A percentile compares a stretch with the other conserved stretches of the same genome.
Evolutionary conservation across 768 basidiomycete species (phyloP).

Genomic region (Mycena pura): DNA sequence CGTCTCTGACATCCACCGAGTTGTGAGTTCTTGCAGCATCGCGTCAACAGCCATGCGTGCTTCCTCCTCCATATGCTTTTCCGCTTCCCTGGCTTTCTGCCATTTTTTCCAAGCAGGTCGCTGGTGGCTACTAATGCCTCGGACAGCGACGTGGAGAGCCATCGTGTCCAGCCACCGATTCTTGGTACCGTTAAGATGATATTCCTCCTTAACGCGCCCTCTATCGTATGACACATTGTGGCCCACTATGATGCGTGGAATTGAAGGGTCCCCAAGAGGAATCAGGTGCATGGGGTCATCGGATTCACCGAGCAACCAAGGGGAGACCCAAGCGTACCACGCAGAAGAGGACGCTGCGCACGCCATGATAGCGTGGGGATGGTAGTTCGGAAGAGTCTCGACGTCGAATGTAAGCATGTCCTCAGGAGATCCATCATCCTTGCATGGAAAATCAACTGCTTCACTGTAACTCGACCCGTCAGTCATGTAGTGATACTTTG

Average conservation of each 20-base stretch:
- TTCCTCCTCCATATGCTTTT: conserved; percentile 63
- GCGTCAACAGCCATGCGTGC: conserved; percentile 64
- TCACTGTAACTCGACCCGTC: conserved; percentile 85
- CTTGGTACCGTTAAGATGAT: conserved; percentile 65
- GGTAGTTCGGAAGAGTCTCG: conserved; percentile 86
- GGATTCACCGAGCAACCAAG: conserved; percentile 80
- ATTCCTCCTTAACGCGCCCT: conserved; percentile 83
- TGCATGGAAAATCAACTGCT: conserved; percentile 66
- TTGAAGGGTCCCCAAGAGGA: conserved; percentile 64
- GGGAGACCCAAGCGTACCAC: conserved; percentile 98
- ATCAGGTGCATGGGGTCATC: conserved; percentile 70
- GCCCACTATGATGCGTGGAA: conserved; percentile 78
- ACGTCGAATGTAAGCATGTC: conserved; percentile 90
- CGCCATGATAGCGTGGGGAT: conserved; percentile 87
- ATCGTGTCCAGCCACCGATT: conserved; percentile 94
- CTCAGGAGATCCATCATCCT: conserved; percentile 68
- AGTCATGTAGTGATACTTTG: conserved; percentile 71
- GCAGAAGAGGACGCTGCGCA: conserved; percentile 81
- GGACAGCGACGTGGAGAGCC: conserved; percentile 91
- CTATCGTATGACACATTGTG: conserved; percentile 97
- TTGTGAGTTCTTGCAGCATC: conserved; percentile 48
- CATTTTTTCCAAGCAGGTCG: conserved; percentile 92
- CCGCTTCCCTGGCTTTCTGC: conserved; percentile 69
- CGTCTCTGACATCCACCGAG: conserved; percentile 54
- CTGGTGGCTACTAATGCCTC: conserved; percentile 94